phyloP scores from a whole-genome alignment of 139 green algal genomes.

The Chlorella vulgaris region DNA sequence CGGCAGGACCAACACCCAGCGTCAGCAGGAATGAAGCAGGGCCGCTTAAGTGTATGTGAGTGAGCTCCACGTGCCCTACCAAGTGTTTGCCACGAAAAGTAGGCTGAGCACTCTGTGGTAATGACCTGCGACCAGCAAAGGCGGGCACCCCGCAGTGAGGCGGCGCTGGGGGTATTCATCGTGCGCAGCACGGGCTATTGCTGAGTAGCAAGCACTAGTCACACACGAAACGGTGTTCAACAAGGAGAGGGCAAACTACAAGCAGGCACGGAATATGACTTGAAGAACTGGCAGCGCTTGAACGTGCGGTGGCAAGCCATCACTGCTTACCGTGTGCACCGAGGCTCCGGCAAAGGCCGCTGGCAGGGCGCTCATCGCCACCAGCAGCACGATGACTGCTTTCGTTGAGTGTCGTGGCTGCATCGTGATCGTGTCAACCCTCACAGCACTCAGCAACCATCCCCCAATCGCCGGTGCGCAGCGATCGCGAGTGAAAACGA shows the following conservation, averaged over 20 bases:
- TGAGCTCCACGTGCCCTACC: no score
- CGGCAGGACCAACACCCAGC: not conserved
- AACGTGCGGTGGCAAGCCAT: not conserved
- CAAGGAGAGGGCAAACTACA: no score
- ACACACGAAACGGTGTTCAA: no score
- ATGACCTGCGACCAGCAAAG: conserved; percentile 6
- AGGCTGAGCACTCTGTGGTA: conserved; percentile 42
- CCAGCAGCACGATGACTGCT: not conserved
- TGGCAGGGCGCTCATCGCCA: not conserved
- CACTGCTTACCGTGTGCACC: conserved; percentile 7
- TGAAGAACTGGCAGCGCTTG: not conserved
- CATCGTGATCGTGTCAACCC: no score
- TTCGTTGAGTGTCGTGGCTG: no score
- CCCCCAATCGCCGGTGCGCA: not conserved
- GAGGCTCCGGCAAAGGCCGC: not conserved
- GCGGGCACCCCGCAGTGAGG: not conserved
- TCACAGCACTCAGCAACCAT: no score
- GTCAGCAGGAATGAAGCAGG: not conserved
- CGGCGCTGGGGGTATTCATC: no score
- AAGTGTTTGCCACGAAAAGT: conserved; percentile 78
- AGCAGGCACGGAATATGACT: no score
- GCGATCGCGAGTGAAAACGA: not conserved
- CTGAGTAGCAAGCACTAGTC: no score
- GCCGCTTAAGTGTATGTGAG: no score
- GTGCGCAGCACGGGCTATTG: no score